Conservation (phyloP, 139 green algal species). For the Chlorella sp. region DNA sequence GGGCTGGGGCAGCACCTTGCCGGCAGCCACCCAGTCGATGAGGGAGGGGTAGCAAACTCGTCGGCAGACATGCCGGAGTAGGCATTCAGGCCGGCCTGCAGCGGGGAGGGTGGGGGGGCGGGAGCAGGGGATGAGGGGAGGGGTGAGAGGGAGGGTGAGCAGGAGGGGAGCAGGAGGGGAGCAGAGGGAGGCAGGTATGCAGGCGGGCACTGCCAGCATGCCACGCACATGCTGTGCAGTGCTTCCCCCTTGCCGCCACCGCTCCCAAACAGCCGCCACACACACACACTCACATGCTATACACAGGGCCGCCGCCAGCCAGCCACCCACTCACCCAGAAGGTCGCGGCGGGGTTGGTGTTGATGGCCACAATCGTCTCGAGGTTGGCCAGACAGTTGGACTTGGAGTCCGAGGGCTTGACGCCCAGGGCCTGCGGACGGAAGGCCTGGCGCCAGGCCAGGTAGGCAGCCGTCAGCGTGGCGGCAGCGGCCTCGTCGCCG, state of each 20-base stretch:
- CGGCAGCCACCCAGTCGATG: not conserved
- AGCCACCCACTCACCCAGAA: not conserved
- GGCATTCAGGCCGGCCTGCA: constrained; percentile 15
- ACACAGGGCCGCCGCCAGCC: not conserved
- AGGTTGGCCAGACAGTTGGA: not conserved
- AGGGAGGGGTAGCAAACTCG: not conserved
- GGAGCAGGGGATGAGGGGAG: not conserved
- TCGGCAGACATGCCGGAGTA: not conserved
- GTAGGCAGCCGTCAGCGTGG: not conserved
- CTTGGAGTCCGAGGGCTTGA: not conserved
- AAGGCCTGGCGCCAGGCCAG: not conserved
- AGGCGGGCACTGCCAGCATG: not conserved
- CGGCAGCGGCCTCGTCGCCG: not conserved
- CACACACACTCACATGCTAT: not conserved
- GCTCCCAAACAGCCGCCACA: not conserved
- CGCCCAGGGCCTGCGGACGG: not conserved
- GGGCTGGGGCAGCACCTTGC: not conserved
- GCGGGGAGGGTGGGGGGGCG: not conserved
- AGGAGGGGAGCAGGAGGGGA: not conserved
- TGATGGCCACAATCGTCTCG: not conserved
- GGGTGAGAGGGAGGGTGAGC: not conserved
- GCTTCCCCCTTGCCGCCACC: not conserved
- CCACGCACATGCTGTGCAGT: too few relatives aligned
- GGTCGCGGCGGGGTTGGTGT: not conserved
- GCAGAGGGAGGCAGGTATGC: not conserved